These are phyloP conservation scores for Aspergillus quadrilineatus DNA, from an alignment of 2,329 filamentous ascomycete species.

Conservation along the genomic window DNA sequence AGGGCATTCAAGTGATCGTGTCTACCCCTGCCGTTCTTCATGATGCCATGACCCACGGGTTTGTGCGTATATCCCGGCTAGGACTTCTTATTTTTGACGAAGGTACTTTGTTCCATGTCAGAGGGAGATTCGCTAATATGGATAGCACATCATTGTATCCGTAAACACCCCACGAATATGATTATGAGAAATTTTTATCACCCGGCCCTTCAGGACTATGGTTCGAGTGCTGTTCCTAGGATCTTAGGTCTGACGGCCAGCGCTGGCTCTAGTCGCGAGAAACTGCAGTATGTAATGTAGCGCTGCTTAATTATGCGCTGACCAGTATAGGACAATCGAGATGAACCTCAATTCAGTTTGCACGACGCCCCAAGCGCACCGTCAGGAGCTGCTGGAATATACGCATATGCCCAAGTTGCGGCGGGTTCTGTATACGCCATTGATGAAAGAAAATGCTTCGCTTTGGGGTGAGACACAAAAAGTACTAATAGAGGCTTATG, in stretches of 20 bases:
- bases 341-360: slow-evolving; percentile 67
- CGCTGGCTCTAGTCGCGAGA: slow-evolving; percentile 58
- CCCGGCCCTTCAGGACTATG: slow-evolving; percentile 34
- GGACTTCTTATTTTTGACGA: slow-evolving; percentile 79
- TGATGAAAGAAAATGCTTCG: neutral
- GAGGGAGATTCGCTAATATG: neutral
- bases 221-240: slow-evolving; percentile 51
- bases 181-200: slow-evolving; percentile 76
- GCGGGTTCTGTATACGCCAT: slow-evolving; percentile 23
- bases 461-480: slow-evolving; percentile 36
- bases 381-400: slow-evolving; percentile 66
- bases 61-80: slow-evolving; percentile 64
- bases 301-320: slow-evolving; percentile 1
- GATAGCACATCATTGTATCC: slow-evolving; percentile 69
- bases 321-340: slow-evolving; percentile 56
- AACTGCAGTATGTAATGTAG: slow-evolving; percentile 49
- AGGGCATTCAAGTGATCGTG: slow-evolving; percentile 68
- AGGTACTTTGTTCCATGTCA: slow-evolving; percentile 49
- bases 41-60: slow-evolving; percentile 73
- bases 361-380: slow-evolving; percentile 66
- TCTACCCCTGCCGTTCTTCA: slow-evolving; percentile 73
- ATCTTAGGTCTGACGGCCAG: slow-evolving; percentile 82
- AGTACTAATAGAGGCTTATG: slow-evolving; percentile 45
- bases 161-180: slow-evolving; percentile 62
- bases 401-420: slow-evolving; percentile 62